These are phyloP conservation scores for Grifola frondosa DNA, from an alignment of 1,284 basidiomycete genomes.

Conservation along the genomic window DNA sequence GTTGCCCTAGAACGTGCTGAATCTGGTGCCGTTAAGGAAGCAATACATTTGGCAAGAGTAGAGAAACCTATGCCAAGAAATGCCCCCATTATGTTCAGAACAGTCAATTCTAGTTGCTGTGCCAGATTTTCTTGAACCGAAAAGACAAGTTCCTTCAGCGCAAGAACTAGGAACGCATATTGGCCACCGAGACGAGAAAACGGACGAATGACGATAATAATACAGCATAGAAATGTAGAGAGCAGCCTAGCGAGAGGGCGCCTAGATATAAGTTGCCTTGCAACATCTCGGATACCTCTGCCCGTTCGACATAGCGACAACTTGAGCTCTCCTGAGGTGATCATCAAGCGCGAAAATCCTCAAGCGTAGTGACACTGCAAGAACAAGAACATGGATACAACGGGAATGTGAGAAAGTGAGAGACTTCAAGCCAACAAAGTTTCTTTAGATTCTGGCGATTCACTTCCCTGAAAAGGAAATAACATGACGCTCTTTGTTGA, in stretches of 20 bases:
- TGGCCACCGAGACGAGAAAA: constrained; percentile 42
- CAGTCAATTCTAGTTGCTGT: constrained; percentile 47
- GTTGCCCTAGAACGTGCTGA: constrained; percentile 34
- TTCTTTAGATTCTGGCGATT: too few relatives aligned
- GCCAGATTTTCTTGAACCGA: constrained; percentile 47
- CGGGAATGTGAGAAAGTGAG: too few relatives aligned
- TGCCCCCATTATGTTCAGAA: constrained; percentile 45
- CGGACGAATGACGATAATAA: constrained; percentile 41
- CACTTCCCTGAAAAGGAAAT: too few relatives aligned
- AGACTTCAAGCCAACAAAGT: too few relatives aligned
- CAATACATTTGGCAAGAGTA: constrained; percentile 40
- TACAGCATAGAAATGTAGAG: constrained; percentile 45
- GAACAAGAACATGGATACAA: too few relatives aligned
- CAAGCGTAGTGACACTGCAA: too few relatives aligned
- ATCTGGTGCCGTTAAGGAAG: constrained; percentile 30
- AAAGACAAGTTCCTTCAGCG: constrained; percentile 50
- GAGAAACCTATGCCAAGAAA: constrained; percentile 44
- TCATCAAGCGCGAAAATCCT: too few relatives aligned
- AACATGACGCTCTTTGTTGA: too few relatives aligned
- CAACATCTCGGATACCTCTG: constrained; percentile 1
- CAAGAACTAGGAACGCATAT: constrained; percentile 44
- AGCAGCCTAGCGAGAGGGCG: constrained; percentile 42
- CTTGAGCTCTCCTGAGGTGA: too few relatives aligned
- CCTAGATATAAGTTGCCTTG: constrained; percentile 27
- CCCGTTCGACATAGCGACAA: background rate